Percentiles rank a stretch among this genome's conserved stretches.
Conservation (phyloP, 805 yeast genomes). For the Suhomyces canberraensis region DNA sequence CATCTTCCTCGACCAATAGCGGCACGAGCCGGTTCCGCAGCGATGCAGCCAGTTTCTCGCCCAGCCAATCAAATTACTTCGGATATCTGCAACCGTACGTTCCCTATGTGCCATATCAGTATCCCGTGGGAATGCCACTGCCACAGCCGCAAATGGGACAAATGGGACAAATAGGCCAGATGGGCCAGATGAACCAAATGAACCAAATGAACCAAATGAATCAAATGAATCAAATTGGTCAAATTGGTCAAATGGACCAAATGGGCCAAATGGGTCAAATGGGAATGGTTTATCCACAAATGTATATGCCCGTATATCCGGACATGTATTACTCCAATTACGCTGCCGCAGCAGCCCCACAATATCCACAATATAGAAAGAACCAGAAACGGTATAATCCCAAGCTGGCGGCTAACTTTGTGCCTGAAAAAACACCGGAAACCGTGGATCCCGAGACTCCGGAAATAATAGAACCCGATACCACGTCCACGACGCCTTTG, state of each 20-base stretch:
- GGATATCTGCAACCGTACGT: conserved; percentile 6
- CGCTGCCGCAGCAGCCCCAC: conserved; percentile 11
- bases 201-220: conserved; percentile 12
- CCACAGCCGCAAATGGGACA: conserved; percentile 11
- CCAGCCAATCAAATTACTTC: conserved; percentile 16
- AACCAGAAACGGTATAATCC: conserved; percentile 8
- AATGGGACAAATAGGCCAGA: conserved; percentile 12
- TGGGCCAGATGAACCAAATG: conserved; percentile 12
- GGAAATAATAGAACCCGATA: not conserved
- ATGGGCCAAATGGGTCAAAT: too few relatives aligned
- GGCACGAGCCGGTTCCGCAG: conserved; percentile 38
- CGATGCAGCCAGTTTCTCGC: conserved; percentile 37
- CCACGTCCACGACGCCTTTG: not conserved
- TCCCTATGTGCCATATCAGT: too few relatives aligned
- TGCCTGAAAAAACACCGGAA: conserved; percentile 2
- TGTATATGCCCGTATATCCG: conserved; percentile 15
- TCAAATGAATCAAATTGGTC: conserved; percentile 12
- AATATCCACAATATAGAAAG: conserved; percentile 3
- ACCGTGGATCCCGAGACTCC: not conserved
- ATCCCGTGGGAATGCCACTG: too few relatives aligned
- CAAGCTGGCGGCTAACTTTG: conserved; percentile 4
- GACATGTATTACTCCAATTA: conserved; percentile 14
- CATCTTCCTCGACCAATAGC: conserved; percentile 21
- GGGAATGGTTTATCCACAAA: conserved; percentile 14
- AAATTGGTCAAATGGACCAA: too few relatives aligned